Evolutionary conservation across 2,329 filamentous ascomycete species (phyloP), one percentile per base, ranked within the genome.

Genomic region (Venturia pyrina): DNA sequence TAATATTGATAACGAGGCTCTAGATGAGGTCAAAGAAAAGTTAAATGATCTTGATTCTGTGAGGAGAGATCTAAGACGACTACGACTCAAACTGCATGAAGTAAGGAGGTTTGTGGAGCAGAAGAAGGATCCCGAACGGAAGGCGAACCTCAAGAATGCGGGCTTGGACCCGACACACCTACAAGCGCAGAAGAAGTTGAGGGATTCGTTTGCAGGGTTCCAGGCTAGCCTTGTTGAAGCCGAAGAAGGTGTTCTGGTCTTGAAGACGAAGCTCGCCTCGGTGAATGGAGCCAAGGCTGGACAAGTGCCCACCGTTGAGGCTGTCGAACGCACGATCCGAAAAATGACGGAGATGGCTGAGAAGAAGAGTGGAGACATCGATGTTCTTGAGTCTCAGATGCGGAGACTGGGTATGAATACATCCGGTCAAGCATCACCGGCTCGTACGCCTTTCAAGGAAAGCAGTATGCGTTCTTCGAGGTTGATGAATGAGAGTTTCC

Each of bases 321-420:
- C 91, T 0, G 90, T 99, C 24, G 88, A 93, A 70, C 90, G 90
- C 67, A 99, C 95, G 0, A 96, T 99, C 69, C 82, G 82, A 66
- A 96, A 95, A 73, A 93, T 99, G 89, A 97, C 93, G 43, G 85
- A 82, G 67, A 93, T 97, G 88, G 90, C 90, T 0, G 91, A 98
- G 80, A 91, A 91, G 78, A 90, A 91, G 74, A 95, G 90, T 73
- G 90, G 89, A 66, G 93, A 98, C 71, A 87, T 99, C 64, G 91
- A 96, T 74, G 86, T 96, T 7, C 82, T 98, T 41, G 95, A 98
- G 77, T 85, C 87, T 61, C 90, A 96, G 74, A 86, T 99, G 78
- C 87, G 89, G 67, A 90, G 87, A 73, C 77, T 96, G 28, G 75
- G 76, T 28, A n/a, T 59, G 32, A 37, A 59, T n/a, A 59, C 53